Evolutionary conservation across 1,284 basidiomycete species (phyloP).

Genomic region (Inonotus obliquus): DNA sequence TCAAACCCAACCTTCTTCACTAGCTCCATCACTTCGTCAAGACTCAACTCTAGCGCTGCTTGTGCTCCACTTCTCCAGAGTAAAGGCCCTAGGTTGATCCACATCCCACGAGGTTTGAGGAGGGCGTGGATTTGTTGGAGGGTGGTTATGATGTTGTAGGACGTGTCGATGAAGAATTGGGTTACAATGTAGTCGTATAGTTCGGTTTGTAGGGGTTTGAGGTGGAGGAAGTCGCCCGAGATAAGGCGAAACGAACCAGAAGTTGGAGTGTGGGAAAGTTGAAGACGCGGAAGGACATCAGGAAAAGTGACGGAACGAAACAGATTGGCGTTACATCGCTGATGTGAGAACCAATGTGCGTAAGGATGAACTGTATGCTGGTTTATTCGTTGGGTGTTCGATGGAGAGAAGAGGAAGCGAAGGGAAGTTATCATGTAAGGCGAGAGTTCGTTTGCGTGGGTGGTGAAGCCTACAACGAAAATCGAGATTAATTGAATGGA

Average conservation of each 20-base stretch:
- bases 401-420: constrained; percentile 48
- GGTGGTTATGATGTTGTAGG: constrained; percentile 51
- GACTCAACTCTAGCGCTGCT: constrained; percentile 53
- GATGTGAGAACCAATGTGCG: constrained; percentile 66
- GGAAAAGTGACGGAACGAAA: constrained; percentile 54
- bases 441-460: constrained; percentile 56
- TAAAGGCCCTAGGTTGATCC: constrained; percentile 66
- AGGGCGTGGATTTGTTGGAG: constrained; percentile 48
- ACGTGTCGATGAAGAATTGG: constrained; percentile 69
- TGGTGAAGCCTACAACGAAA: constrained; percentile 40
- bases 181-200: constrained; percentile 57
- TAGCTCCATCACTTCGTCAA: constrained; percentile 52
- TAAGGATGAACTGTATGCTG: constrained; percentile 55
- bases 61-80: constrained; percentile 55
- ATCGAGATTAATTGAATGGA: background rate
- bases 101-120: constrained; percentile 52
- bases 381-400: constrained; percentile 34
- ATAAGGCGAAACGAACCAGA: constrained; percentile 38
- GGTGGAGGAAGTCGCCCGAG: constrained; percentile 50
- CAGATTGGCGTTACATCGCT: constrained; percentile 42
- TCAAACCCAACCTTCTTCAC: constrained; percentile 48
- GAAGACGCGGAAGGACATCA: constrained; percentile 51
- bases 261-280: no score
- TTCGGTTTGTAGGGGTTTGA: constrained; percentile 22
- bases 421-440: constrained; percentile 60